Evolutionary conservation across 2,329 filamentous ascomycete genomes (phyloP).

Genomic region (Ophiocordyceps camponoti-rufipedis): DNA sequence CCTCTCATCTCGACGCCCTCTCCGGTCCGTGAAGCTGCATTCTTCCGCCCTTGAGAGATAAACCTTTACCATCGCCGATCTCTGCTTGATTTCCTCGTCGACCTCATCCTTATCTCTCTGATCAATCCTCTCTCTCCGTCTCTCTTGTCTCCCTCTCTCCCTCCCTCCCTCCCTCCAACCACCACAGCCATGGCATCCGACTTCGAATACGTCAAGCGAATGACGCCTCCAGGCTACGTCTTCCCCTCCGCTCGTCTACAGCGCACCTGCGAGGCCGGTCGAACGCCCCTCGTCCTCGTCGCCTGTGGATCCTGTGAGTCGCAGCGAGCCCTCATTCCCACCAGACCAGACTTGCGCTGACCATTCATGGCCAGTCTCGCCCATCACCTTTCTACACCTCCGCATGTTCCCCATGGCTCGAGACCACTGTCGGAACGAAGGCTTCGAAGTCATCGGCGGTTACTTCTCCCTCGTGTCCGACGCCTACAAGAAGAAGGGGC

Average conservation of each 20-base stretch:
- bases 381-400: constrained; percentile 58
- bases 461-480: constrained; percentile 23
- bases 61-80: too few species aligned
- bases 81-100: too few species aligned
- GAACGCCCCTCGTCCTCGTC: constrained; percentile 2
- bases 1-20: too few species aligned
- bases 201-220: constrained; percentile 15
- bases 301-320: constrained; percentile 43
- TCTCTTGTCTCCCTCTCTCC: too few species aligned
- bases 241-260: constrained; percentile 44
- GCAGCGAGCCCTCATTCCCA: neutral
- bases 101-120: too few species aligned
- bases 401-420: constrained; percentile 80
- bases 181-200: constrained; percentile 5
- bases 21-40: too few species aligned
- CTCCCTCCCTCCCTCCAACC: too few species aligned
- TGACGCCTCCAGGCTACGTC: constrained; percentile 25
- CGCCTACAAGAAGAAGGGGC: constrained; percentile 18
- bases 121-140: too few species aligned
- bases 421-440: constrained; percentile 47
- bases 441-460: constrained; percentile 70
- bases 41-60: too few species aligned
- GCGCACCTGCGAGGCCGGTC: constrained; percentile 23
- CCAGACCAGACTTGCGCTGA: neutral
- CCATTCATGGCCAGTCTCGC: constrained; percentile 29